Evolutionary conservation across 2,329 filamentous ascomycete species (phyloP).

Genomic region (Rosellinia necatrix): DNA sequence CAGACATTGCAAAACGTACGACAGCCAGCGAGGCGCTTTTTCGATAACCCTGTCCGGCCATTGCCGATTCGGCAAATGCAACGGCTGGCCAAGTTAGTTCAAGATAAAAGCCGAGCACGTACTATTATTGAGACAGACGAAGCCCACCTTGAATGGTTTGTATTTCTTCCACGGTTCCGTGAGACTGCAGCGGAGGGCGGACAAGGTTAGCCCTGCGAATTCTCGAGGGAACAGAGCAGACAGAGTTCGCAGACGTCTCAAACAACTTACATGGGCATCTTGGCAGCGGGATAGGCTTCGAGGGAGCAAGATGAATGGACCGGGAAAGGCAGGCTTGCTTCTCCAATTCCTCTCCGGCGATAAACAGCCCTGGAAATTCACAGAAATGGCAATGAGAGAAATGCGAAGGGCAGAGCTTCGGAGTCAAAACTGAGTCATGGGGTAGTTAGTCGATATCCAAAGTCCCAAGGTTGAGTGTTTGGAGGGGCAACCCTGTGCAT

Average conservation of each 20-base stretch:
- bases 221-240: not conserved
- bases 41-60: constrained; percentile 83
- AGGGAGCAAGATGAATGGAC: not conserved
- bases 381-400: not conserved
- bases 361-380: not conserved
- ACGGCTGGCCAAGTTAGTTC: not conserved
- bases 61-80: constrained; percentile 69
- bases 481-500: not conserved
- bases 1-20: constrained; percentile 38
- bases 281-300: not conserved
- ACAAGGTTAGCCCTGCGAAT: not conserved
- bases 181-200: not conserved
- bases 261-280: constrained; percentile 9
- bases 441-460: not conserved
- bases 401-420: not conserved
- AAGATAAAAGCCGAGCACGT: not conserved
- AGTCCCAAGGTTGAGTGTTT: not conserved
- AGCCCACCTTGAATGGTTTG: constrained; percentile 9
- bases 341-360: not conserved
- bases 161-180: constrained; percentile 19
- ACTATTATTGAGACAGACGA: no score
- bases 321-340: not conserved
- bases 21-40: constrained; percentile 87
- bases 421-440: not conserved
- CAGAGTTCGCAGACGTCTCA: no score